Evolutionary conservation across 2,329 filamentous ascomycete genomes (phyloP), one percentile per base, ranked within the genome.

Genomic region (Penicillium sp.): DNA sequence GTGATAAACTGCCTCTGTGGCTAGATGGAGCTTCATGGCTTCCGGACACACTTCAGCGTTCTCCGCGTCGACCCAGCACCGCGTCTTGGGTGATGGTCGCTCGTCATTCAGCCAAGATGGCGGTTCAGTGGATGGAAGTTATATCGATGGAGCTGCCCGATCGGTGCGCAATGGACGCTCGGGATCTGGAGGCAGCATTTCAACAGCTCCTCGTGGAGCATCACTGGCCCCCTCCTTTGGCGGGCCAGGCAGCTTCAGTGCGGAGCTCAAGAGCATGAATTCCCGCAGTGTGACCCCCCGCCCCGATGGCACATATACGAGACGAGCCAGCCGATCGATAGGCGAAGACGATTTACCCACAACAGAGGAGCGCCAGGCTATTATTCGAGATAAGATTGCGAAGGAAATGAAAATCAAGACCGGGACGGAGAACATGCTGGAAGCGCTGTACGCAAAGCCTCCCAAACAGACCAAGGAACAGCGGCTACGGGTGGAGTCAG

Each of bases 361-460:
- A 10, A 82, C 87, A 14, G 91, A 96, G 72, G 87, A 91, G 74
- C 84, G 87, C 42, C 86, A 96, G 67, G 84, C 87, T 22, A 81
- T 85, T 51, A 83, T 97, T 61, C 88, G 89, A 68, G 93, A 97
- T 67, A 86, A 89, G 69, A 88, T 99, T 62, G 93, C 92, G 65
- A 93, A 96, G 69, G 96, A 99, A 78, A 88, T 93, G 78, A 98
- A 98, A 81, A 98, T 99, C 72, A 97, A 96, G 76, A 90, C 93
- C 68, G 95, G 95, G 21, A 97, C 93, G 56, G 95, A 99, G 80
- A 99, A 99, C 73, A 88, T 99, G 85, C 82, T 99, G 39, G 95
- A 99, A 78, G 95, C 95, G 13, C 79, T 99, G 63, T 91, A 97
- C 73, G 85, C 87, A 45, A 99, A 99, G 77, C 97, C 96, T 74